phyloP scores from a whole-genome alignment of 192 early-diverging fungal genomes.

The Linnemannia exigua region DNA sequence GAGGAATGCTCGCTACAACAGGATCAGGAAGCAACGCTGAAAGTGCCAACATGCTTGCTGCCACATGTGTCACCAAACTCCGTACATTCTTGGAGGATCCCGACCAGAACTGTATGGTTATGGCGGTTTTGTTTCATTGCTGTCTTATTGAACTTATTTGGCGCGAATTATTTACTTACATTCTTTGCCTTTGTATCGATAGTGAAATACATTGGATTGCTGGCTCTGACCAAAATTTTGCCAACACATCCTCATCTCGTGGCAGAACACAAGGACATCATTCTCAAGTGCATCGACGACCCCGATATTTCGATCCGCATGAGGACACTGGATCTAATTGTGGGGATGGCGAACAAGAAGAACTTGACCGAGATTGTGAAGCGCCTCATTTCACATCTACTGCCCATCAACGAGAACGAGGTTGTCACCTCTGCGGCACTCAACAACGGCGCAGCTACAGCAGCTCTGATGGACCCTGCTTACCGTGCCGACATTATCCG shows the following conservation, averaged over 20 bases:
- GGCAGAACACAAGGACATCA: slow-evolving; percentile 82
- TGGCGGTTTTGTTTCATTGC: slow-evolving; percentile 1
- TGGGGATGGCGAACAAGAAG: slow-evolving; percentile 87
- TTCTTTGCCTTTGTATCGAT: not conserved
- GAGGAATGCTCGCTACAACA: slow-evolving; percentile 83
- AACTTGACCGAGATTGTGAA: slow-evolving; percentile 89
- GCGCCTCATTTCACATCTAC: slow-evolving; percentile 83
- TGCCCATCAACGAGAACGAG: slow-evolving; percentile 64
- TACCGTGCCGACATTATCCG: slow-evolving; percentile 89
- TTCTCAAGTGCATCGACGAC: slow-evolving; percentile 93
- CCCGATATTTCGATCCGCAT: slow-evolving; percentile 92
- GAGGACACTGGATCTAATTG: slow-evolving; percentile 88
- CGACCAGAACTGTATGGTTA: slow-evolving; percentile 90
- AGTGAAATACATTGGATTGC: slow-evolving; percentile 95
- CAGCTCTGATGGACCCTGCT: slow-evolving; percentile 68
- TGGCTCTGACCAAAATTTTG: slow-evolving; percentile 87
- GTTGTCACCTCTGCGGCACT: slow-evolving; percentile 8
- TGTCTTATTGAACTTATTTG: not conserved
- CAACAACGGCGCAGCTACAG: slow-evolving; percentile 35
- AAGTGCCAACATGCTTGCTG: slow-evolving; percentile 73
- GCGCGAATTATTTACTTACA: not conserved
- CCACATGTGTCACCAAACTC: slow-evolving; percentile 88
- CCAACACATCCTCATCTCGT: slow-evolving; percentile 88
- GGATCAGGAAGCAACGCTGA: slow-evolving; percentile 62
- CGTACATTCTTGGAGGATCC: slow-evolving; percentile 84